Base-by-base conservation (phyloP, 768 basidiomycete genomes). In the Strobilomyces confusus region DNA sequence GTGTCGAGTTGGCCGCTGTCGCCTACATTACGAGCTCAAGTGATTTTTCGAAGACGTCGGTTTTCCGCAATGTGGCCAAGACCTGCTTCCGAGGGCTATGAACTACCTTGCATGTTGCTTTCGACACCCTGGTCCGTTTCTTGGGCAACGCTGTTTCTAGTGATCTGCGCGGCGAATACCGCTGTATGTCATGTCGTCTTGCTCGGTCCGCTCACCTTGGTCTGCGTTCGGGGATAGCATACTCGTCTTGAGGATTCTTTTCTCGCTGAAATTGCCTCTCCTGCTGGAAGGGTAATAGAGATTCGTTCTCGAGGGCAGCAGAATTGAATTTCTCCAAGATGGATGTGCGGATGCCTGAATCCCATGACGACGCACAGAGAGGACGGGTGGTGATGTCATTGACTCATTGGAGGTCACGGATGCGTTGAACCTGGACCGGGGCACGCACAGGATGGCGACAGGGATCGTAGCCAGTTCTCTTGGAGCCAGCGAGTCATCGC, bases 301-400 rank as follows among this genome's bases (percentile, higher is more conserved):
- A 78, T 76, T 80, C 66, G 78, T 74, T 78, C 81, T 82, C 80
- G 75, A 75, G 72, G 68, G 65, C 72, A 68, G 64, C 52, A 55
- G 54, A 54, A 58, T 59, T 54, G 60, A 64, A 52, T 67, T 66
- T 57, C 61, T 69, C 59, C 30, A 56, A 54, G 58, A 58, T 42
- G 49, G 34, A 25, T 32, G 61, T 49, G 54, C 19, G 49, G 62
- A 30, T 14, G 3, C 48, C 43, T 43, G 29, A 20, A 48, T 37
- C n/a, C 37, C 42, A 12, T 19, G 62, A 65, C 44, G n/a, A 63
- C 50, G 57, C 46, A 72, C 69, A 49, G 56, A 66, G 58, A 36
- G 44, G 51, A 48, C 44, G 36, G 51, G 48, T 49, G 40, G 52
- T 29, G 55, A 59, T 59, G 63, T n/a, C 32, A 49, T 44, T 23